Conservation (phyloP, 1,284 basidiomycete genomes). For the Boletus smithii region DNA sequence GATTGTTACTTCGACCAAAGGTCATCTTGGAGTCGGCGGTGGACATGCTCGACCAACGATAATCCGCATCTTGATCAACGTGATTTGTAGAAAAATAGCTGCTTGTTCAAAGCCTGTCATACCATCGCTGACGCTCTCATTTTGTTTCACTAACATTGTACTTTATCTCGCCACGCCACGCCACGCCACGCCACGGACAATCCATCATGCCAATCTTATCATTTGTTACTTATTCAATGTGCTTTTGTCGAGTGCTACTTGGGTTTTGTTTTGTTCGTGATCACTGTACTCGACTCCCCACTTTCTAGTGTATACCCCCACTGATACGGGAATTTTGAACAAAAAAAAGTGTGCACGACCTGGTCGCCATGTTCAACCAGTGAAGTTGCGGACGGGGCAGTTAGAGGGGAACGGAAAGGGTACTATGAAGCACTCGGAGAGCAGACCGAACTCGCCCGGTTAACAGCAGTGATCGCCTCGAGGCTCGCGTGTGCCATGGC, state of each 20-base stretch:
- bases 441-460: too few species aligned
- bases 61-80: background rate
- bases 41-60: conserved; percentile 49
- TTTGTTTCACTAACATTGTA: conserved; percentile 22
- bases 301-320: conserved; percentile 4
- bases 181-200: conserved; percentile 11
- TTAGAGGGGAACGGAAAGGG: too few species aligned
- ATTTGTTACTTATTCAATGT: conserved; percentile 8
- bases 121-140: background rate
- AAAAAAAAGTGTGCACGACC: background rate
- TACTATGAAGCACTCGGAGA: too few species aligned
- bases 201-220: conserved; percentile 12
- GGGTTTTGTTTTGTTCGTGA: background rate
- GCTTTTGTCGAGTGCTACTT: background rate
- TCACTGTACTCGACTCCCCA: background rate
- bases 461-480: background rate
- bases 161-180: conserved; percentile 6
- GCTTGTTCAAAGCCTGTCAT: background rate
- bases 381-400: too few species aligned
- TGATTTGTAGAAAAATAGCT: background rate
- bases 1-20: conserved; percentile 62
- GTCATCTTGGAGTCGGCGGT: conserved; percentile 69
- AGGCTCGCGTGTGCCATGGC: background rate
- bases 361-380: too few species aligned
- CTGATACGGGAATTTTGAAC: background rate